Evolutionary conservation across 2,329 filamentous ascomycete genomes (phyloP).

Genomic region (Aureobasidium uvarum): DNA sequence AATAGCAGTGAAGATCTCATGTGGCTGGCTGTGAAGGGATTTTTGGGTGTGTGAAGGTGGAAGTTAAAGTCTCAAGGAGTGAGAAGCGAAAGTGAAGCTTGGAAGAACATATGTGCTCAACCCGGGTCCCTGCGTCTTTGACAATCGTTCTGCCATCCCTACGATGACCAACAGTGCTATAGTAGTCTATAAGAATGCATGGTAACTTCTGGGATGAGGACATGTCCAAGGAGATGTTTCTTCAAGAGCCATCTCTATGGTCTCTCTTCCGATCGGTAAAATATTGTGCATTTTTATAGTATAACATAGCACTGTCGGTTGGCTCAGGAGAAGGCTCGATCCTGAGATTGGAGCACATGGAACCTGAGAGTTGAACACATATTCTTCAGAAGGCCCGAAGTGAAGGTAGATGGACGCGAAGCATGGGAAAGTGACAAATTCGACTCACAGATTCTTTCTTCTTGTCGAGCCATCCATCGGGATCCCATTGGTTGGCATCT

Average conservation of each 20-base stretch:
- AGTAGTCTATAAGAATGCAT: no score
- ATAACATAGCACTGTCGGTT: background rate
- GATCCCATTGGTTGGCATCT: slow-evolving; percentile 22
- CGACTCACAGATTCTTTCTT: background rate
- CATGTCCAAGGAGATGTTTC: background rate
- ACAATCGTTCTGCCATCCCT: no score
- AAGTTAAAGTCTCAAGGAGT: background rate
- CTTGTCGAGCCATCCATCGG: slow-evolving; percentile 20
- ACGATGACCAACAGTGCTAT: no score
- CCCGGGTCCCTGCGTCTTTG: no score
- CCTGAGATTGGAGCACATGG: no score
- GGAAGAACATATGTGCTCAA: background rate
- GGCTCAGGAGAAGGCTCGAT: no score
- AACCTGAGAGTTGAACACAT: no score
- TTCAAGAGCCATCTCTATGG: no score
- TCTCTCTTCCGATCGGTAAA: no score
- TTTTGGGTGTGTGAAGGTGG: background rate
- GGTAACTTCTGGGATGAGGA: no score
- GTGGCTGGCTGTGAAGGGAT: background rate
- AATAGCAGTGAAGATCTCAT: background rate
- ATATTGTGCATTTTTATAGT: background rate
- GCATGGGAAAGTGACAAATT: background rate
- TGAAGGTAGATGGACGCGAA: background rate
- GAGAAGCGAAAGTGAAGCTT: no score
- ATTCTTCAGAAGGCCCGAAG: no score